Conservation (phyloP, 2,329 filamentous ascomycete genomes). For the Trematosphaeria pertusa region DNA sequence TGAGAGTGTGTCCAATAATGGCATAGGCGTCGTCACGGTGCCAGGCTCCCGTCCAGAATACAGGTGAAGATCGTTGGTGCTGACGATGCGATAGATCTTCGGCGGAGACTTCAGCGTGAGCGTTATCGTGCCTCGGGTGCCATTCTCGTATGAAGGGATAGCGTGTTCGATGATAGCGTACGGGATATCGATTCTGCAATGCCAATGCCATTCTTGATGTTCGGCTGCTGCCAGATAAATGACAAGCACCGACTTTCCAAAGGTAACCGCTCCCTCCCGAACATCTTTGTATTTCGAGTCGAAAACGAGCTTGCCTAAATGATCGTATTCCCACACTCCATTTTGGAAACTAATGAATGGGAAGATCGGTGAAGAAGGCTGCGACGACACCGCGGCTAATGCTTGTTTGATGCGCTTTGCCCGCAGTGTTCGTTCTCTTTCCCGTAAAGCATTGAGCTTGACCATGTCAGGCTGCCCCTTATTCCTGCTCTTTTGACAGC, state of each 20-base stretch:
- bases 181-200: conserved; percentile 50
- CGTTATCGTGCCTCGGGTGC: conserved; percentile 31
- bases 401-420: conserved; percentile 15
- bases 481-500: conserved; percentile 22
- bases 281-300: conserved; percentile 51
- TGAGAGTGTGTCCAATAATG: conserved; percentile 9
- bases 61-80: conserved; percentile 25
- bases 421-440: conserved; percentile 30
- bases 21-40: not conserved
- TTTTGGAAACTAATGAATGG: conserved; percentile 38
- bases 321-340: conserved; percentile 53
- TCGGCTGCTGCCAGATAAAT: conserved; percentile 21
- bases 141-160: conserved; percentile 31
- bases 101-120: conserved; percentile 50
- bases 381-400: conserved; percentile 7
- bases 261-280: conserved; percentile 46
- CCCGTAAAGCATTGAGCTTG: conserved; percentile 29
- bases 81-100: conserved; percentile 44
- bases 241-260: conserved; percentile 43
- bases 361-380: conserved; percentile 28
- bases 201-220: conserved; percentile 18
- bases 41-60: conserved; percentile 19
- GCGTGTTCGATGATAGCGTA: conserved; percentile 52
- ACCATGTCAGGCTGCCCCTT: conserved; percentile 31
- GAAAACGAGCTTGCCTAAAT: conserved; percentile 44